Base-by-base conservation (phyloP, 2,329 filamentous ascomycete species). In the Hymenoscyphus albidus region DNA sequence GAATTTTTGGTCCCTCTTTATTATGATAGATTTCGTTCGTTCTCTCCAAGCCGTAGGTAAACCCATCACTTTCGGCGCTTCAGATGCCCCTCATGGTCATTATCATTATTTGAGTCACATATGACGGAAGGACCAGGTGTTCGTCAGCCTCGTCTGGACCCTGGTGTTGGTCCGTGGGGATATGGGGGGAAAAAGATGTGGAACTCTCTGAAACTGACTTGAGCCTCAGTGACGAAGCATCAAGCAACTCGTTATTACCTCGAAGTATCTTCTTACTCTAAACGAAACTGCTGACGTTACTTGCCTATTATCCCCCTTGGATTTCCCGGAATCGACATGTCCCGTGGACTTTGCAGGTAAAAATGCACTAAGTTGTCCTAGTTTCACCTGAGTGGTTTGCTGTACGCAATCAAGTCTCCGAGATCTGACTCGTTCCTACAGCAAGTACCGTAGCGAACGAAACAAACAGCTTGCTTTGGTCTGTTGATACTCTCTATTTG, bases 221-320 rank as follows among this genome's bases (percentile, higher is more conserved):
- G 44, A 51, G 44, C 44, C 44, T 51, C 44, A 5, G 44, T 51
- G 44, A 51, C 44, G 44, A 51, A 51, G n/a, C 42, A 44, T n/a
- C 42, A 22, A 22, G 22, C 22, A 22, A 22, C 22, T 22, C 22
- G 22, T 18, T 44, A 7, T 44, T 44, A 5, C n/a, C 14, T 18
- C 44, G 22, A 22, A 22, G 22, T 18, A 22, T 18, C 6, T 35
- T 35, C 32, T 35, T 35, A 9, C 7, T 35, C n/a, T n/a, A 51
- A 51, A 6, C 7, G 6, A 48, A 48, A 14, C 42, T 7, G 40
- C 42, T 44, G 42, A 44, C 42, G 42, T 22, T 9, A 51, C 18
- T 51, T 35, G 32, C 2, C 32, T 35, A 35, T 51, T 12, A 10
- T 22, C n/a, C 44, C n/a, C 44, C 10, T 18, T n/a, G 18, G 44